Percentiles rank a stretch among this genome's conserved stretches.
Conservation (phyloP, 1,284 basidiomycete genomes). For the Peniophora sp. region DNA sequence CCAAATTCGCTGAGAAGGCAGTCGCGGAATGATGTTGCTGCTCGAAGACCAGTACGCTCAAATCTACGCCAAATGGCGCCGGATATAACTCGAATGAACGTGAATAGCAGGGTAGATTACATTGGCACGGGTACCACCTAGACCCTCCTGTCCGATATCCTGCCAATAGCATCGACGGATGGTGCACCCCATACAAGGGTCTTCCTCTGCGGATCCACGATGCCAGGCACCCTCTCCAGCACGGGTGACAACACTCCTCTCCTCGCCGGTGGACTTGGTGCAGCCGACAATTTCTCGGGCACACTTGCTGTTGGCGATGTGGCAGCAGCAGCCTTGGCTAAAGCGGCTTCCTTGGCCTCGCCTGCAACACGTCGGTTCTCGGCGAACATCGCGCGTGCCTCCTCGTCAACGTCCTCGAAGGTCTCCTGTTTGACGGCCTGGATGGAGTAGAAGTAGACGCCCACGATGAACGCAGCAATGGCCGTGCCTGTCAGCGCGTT, state of each 20-base stretch:
- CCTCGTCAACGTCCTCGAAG: conserved; percentile 80
- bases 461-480: conserved; percentile 72
- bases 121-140: conserved; percentile 8
- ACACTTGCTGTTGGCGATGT: conserved; percentile 6
- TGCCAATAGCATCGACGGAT: conserved; percentile 49
- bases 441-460: conserved; percentile 91
- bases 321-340: conserved; percentile 4
- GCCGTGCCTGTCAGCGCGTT: conserved; percentile 76
- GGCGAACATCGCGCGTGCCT: conserved; percentile 47
- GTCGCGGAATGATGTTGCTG: no score
- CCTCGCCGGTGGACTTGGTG: conserved; percentile 6
- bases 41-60: background rate
- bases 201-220: conserved; percentile 51
- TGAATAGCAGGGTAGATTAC: conserved; percentile 1
- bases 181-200: conserved; percentile 67
- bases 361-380: conserved; percentile 12
- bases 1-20: no score
- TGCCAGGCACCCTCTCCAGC: conserved; percentile 38
- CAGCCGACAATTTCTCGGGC: conserved; percentile 7
- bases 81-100: no score
- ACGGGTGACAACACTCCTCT: conserved; percentile 37
- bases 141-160: conserved; percentile 16
- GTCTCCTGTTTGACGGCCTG: conserved; percentile 89
- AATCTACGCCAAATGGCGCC: no score
- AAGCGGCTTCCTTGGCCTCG: conserved; percentile 6